These are phyloP conservation scores for Hymenoscyphus albidus DNA, from an alignment of 2,329 filamentous ascomycete genomes.

Conservation along the genomic window DNA sequence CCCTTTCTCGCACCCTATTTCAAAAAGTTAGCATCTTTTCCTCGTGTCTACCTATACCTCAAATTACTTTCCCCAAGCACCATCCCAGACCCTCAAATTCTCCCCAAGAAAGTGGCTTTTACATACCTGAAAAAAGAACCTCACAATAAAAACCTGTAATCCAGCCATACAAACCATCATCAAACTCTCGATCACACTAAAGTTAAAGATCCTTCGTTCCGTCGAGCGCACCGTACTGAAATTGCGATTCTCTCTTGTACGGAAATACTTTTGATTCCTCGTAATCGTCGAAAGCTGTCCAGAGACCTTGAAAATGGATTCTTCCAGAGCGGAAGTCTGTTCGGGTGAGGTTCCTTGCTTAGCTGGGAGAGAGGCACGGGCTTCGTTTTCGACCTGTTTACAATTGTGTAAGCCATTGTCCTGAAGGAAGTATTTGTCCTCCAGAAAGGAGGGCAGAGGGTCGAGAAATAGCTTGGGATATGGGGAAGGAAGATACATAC, in stretches of 20 bases:
- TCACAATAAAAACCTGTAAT: conserved; percentile 92
- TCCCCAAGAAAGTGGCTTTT: background rate
- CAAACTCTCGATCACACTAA: conserved; percentile 85
- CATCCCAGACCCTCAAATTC: too few species aligned
- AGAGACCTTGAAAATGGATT: conserved; percentile 93
- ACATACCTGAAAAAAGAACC: conserved; percentile 93
- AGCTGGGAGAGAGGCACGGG: conserved; percentile 73
- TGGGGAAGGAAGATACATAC: conserved; percentile 47
- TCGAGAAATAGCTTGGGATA: background rate
- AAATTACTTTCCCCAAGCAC: background rate
- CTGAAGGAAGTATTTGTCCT: background rate
- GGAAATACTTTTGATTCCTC: conserved; percentile 98
- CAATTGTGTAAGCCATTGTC: conserved; percentile 1
- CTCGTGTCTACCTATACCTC: conserved; percentile 15
- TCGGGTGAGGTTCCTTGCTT: conserved; percentile 87
- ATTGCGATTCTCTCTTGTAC: conserved; percentile 96
- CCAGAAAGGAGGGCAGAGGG: too few species aligned
- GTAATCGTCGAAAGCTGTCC: conserved; percentile 90
- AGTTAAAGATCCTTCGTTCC: conserved; percentile 93
- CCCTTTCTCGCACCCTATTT: conserved; percentile 61
- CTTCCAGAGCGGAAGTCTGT: conserved; percentile 83
- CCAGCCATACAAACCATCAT: conserved; percentile 95
- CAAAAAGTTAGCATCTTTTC: conserved; percentile 14
- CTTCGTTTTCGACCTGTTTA: conserved; percentile 81
- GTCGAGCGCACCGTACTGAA: conserved; percentile 97